Evolutionary conservation across 2,329 filamentous ascomycete genomes (phyloP).

Genomic region (Xylaria arbuscula): DNA sequence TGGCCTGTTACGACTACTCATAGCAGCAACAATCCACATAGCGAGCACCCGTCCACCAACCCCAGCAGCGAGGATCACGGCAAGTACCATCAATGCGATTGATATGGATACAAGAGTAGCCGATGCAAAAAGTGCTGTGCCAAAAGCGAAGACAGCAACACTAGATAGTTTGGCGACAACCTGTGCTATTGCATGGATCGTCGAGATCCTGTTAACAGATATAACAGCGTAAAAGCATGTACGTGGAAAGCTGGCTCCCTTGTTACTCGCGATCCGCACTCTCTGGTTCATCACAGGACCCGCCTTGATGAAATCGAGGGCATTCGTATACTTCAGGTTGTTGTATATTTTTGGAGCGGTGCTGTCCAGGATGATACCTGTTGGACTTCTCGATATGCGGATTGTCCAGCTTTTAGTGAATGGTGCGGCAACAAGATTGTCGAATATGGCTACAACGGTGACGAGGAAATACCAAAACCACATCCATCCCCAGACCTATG

Average conservation of each 20-base stretch:
- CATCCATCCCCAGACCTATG: conserved; percentile 22
- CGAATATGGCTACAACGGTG: conserved; percentile 13
- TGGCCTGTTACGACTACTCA: not conserved
- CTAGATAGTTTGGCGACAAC: conserved; percentile 10
- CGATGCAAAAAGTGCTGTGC: conserved; percentile 8
- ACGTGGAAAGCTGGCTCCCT: not conserved
- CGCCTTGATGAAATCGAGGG: not conserved
- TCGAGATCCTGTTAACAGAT: not conserved
- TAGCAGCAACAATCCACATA: conserved; percentile 20
- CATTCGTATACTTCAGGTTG: not conserved
- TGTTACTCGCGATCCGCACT: not conserved
- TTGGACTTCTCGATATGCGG: conserved; percentile 7
- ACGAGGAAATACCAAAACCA: conserved; percentile 17
- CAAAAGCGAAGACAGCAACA: conserved; percentile 24
- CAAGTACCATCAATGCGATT: conserved; percentile 13
- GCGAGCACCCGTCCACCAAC: conserved; percentile 34
- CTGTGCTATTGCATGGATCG: not conserved
- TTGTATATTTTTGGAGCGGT: not conserved
- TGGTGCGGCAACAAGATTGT: conserved; percentile 15
- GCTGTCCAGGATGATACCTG: not conserved
- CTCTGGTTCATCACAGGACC: not conserved
- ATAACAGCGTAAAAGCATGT: not conserved
- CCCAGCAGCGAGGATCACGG: conserved; percentile 7
- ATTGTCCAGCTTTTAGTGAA: conserved; percentile 19
- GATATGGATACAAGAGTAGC: conserved; percentile 20